These are phyloP conservation scores for Sanghuangporus sanghuang DNA, from an alignment of 1,284 basidiomycete genomes.

Conservation along the genomic window DNA sequence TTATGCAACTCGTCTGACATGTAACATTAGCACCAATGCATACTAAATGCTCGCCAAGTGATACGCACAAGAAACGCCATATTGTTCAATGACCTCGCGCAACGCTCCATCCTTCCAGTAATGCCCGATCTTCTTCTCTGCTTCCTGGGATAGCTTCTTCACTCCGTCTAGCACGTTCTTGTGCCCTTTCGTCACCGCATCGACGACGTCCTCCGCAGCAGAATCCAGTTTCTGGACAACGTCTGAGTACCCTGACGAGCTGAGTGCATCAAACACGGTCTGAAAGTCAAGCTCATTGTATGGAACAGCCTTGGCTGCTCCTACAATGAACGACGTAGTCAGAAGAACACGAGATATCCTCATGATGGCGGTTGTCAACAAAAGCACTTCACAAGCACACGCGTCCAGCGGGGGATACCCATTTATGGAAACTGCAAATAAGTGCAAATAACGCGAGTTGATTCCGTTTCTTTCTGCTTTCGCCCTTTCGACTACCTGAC, in stretches of 20 bases:
- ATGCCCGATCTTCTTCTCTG: conserved; percentile 29
- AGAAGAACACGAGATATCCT: conserved; percentile 5
- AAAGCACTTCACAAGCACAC: not conserved
- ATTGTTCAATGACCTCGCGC: conserved; percentile 60
- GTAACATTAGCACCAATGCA: conserved; percentile 4
- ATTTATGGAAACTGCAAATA: no score
- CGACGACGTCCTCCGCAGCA: conserved; percentile 4
- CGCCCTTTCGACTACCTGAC: not conserved
- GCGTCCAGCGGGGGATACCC: no score
- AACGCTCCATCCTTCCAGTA: conserved; percentile 46
- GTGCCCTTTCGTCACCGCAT: not conserved
- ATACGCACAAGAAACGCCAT: conserved; percentile 54
- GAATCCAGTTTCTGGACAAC: not conserved
- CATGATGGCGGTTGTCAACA: conserved; percentile 1
- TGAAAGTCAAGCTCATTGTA: conserved; percentile 9
- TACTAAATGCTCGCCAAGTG: not conserved
- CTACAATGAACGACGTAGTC: conserved; percentile 1
- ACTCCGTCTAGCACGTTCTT: conserved; percentile 12
- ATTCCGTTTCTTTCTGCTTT: no score
- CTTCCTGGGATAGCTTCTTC: conserved; percentile 15
- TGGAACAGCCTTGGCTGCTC: conserved; percentile 1
- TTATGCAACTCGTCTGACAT: conserved; percentile 66
- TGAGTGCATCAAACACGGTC: conserved; percentile 5
- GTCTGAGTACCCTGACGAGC: not conserved
- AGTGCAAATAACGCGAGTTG: no score